A percentile compares a stretch with the other conserved stretches of the same genome.
Evolutionary conservation across 768 basidiomycete genomes (phyloP).

Genomic region (Rhodotorula diobovata): DNA sequence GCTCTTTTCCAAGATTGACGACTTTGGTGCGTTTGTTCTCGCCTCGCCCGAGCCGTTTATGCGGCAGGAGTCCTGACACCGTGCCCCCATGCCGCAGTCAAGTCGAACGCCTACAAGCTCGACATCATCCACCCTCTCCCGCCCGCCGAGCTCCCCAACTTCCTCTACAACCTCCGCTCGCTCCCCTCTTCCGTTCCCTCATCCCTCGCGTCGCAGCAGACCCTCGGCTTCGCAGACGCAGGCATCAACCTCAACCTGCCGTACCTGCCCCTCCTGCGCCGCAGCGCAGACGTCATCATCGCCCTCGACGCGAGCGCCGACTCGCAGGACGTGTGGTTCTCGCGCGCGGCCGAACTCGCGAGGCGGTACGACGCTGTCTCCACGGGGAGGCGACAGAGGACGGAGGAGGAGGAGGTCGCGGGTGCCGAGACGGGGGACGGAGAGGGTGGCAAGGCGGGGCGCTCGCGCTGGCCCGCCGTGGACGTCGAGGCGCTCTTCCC

Average conservation of each 20-base stretch:
- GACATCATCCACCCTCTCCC: slow-evolving; percentile 45
- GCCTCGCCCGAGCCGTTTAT: background rate
- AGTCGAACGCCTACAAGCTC: slow-evolving; percentile 40
- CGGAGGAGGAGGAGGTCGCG: background rate
- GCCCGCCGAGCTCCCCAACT: slow-evolving; percentile 45
- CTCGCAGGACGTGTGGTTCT: slow-evolving; percentile 45
- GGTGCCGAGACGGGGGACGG: too few species aligned
- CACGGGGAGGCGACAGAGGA: too few species aligned
- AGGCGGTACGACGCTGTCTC: slow-evolving; percentile 15
- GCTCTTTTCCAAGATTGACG: slow-evolving; percentile 22
- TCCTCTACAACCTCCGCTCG: slow-evolving; percentile 42
- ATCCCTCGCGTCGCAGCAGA: slow-evolving; percentile 40
- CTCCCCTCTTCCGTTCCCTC: slow-evolving; percentile 30
- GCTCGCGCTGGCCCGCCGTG: slow-evolving; percentile 17
- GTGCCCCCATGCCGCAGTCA: slow-evolving; percentile 30
- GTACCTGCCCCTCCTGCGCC: slow-evolving; percentile 44
- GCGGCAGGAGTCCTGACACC: background rate
- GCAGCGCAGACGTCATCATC: slow-evolving; percentile 30
- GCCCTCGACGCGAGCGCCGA: slow-evolving; percentile 35
- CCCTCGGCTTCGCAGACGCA: slow-evolving; percentile 47
- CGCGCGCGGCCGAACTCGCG: slow-evolving; percentile 42
- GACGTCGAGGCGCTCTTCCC: slow-evolving; percentile 25
- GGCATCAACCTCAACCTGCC: slow-evolving; percentile 46
- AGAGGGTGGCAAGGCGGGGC: background rate
- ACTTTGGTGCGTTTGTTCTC: slow-evolving; percentile 15